These are phyloP conservation scores for Purpureocillium takamizusanense DNA, from an alignment of 2,329 filamentous ascomycete species.

Conservation along the genomic window DNA sequence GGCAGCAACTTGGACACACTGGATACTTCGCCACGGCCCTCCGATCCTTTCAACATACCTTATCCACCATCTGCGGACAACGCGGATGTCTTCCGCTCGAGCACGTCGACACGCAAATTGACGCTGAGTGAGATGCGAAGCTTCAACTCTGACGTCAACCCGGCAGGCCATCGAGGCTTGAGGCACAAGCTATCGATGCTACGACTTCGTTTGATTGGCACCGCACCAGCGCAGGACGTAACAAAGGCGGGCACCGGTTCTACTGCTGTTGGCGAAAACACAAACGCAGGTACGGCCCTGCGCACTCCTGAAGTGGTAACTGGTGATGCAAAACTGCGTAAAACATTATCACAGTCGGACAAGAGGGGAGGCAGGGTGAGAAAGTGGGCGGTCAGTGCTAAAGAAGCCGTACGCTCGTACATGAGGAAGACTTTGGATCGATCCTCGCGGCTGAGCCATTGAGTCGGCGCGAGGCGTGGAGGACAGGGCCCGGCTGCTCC, in stretches of 20 bases:
- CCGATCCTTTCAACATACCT: slow-evolving; percentile 25
- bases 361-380: slow-evolving; percentile 17
- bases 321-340: slow-evolving; percentile 2
- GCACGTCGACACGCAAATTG: slow-evolving; percentile 5
- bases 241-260: slow-evolving; percentile 4
- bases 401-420: slow-evolving; percentile 20
- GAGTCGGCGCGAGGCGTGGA: slow-evolving; percentile 2
- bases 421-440: slow-evolving; percentile 22
- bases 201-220: slow-evolving; percentile 13
- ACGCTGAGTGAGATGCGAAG: slow-evolving; percentile 7
- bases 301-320: neutral
- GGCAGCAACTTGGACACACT: slow-evolving; percentile 2
- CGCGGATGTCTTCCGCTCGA: slow-evolving; percentile 6
- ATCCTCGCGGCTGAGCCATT: slow-evolving; percentile 11
- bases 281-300: neutral
- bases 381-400: slow-evolving; percentile 24
- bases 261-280: slow-evolving; percentile 1
- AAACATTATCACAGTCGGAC: slow-evolving; percentile 8
- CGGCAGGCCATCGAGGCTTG: slow-evolving; percentile 8
- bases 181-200: slow-evolving; percentile 21
- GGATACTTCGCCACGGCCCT: slow-evolving; percentile 12
- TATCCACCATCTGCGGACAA: slow-evolving; percentile 16
- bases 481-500: neutral
- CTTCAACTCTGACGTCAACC: slow-evolving; percentile 3
- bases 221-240: slow-evolving; percentile 7